These are phyloP conservation scores for Acer negundo DNA, from an alignment of 345 rosid species.

Conservation along the genomic window DNA sequence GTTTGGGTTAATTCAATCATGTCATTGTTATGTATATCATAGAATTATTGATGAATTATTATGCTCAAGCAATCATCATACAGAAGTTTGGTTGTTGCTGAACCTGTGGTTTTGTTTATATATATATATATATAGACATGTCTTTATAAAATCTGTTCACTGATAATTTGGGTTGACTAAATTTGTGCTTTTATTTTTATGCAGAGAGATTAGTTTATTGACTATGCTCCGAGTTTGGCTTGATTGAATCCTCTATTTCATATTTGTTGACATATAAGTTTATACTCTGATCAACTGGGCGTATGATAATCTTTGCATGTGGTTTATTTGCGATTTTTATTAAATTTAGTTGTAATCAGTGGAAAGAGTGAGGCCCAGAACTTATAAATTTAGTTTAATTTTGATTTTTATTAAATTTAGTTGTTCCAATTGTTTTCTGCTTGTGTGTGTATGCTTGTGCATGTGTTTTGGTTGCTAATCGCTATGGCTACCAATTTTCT, in stretches of 20 bases:
- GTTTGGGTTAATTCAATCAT: background rate
- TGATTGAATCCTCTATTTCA: background rate
- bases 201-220: background rate
- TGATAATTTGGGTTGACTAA: background rate
- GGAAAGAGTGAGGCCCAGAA: background rate
- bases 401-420: background rate
- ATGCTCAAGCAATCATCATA: background rate
- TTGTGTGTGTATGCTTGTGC: background rate
- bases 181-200: background rate
- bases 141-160: background rate
- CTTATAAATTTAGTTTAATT: background rate
- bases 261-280: background rate
- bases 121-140: background rate
- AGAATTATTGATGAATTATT: background rate
- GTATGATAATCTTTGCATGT: background rate
- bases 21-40: background rate
- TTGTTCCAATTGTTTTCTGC: background rate
- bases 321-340: background rate
- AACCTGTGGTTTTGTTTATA: background rate
- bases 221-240: background rate
- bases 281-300: background rate
- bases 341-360: background rate
- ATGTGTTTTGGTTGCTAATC: background rate
- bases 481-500: background rate
- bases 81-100: background rate